Percentiles rank a stretch among this genome's conserved stretches.
These are phyloP conservation scores for Irpex lacteus DNA, from an alignment of 1,284 basidiomycete species.

Conservation along the genomic window DNA sequence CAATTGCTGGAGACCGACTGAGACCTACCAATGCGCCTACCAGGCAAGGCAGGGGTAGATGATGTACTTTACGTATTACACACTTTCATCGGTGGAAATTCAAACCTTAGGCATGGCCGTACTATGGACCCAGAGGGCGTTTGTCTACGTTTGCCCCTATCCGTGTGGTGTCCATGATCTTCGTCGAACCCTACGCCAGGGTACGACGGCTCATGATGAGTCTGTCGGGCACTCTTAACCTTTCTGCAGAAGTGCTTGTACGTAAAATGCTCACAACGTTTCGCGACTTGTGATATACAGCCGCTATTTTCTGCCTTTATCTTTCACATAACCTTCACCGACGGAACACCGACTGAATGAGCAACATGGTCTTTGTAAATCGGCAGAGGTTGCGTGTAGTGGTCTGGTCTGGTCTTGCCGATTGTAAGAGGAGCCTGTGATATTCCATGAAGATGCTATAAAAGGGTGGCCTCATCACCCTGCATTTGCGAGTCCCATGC, in stretches of 20 bases:
- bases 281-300: neutral
- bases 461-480: neutral
- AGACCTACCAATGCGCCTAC: neutral
- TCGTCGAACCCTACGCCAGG: neutral
- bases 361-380: neutral
- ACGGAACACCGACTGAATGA: slow-evolving; percentile 6
- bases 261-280: slow-evolving; percentile 1
- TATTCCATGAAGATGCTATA: neutral
- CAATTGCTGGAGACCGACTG: slow-evolving; percentile 19
- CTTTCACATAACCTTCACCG: neutral
- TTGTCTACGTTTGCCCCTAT: neutral
- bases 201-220: neutral
- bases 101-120: neutral
- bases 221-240: neutral
- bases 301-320: neutral
- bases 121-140: too few species aligned
- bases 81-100: neutral
- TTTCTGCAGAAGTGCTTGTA: neutral
- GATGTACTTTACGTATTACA: too few species aligned
- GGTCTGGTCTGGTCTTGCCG: too few species aligned
- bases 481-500: neutral
- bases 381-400: too few species aligned
- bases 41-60: too few species aligned
- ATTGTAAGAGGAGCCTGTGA: neutral
- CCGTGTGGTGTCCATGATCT: neutral